These are phyloP conservation scores for Dothiorella sarmentorum DNA, from an alignment of 2,329 filamentous ascomycete species.

Conservation along the genomic window DNA sequence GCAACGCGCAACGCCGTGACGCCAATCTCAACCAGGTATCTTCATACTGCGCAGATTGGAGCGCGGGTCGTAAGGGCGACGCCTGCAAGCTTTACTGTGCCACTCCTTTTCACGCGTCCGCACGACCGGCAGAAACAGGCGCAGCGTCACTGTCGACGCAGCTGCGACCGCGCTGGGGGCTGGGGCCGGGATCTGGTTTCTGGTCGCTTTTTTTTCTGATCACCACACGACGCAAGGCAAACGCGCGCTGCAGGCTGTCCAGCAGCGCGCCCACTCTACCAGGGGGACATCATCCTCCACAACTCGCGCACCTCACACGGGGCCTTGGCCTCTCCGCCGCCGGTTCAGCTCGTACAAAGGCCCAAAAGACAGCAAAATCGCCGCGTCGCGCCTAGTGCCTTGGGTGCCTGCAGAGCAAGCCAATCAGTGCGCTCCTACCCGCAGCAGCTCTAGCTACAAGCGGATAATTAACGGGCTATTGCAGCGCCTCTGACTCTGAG, in stretches of 20 bases:
- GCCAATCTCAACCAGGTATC: constrained; percentile 13
- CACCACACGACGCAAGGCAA: constrained; percentile 11
- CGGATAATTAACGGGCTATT: neutral
- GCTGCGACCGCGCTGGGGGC: constrained; percentile 13
- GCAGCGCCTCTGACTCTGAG: constrained; percentile 9
- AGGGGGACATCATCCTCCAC: constrained; percentile 12
- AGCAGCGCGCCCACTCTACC: constrained; percentile 10
- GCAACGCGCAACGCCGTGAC: constrained; percentile 17
- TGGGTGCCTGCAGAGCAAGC: neutral
- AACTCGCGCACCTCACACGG: constrained; percentile 12
- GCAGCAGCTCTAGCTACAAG: neutral
- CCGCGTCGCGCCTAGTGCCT: constrained; percentile 13
- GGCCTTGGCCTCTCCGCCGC: constrained; percentile 11
- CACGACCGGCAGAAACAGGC: constrained; percentile 11
- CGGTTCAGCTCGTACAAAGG: constrained; percentile 16
- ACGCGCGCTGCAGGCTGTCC: constrained; percentile 16
- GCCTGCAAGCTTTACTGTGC: constrained; percentile 12
- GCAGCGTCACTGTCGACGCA: constrained; percentile 6
- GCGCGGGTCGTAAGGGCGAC: constrained; percentile 5
- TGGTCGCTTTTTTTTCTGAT: constrained; percentile 15
- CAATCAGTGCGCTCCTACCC: neutral
- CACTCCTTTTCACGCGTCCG: constrained; percentile 6
- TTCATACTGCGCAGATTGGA: constrained; percentile 12
- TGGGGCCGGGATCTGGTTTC: constrained; percentile 13
- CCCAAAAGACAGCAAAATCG: constrained; percentile 6